Evolutionary conservation across 345 rosid species (phyloP), one percentile per base, ranked within the genome.

Genomic region (Rhizophora mangle): DNA sequence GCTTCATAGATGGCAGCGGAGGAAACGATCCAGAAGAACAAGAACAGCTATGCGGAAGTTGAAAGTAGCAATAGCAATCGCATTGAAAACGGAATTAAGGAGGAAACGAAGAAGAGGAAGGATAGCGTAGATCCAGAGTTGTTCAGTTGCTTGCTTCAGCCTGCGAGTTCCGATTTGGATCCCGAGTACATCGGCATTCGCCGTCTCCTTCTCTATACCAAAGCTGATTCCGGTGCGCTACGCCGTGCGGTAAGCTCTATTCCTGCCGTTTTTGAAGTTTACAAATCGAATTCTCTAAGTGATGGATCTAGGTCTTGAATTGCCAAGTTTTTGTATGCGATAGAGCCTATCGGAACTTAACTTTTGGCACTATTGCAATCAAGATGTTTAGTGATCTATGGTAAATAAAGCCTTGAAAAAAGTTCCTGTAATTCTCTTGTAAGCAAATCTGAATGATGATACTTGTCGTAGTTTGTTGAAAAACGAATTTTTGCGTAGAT

Each of bases 111-210:
- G 60, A 29, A 55, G 24, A 75, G 68, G 24, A 76, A 59, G 75
- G 75, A 67, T 43, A 67, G 60, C 3, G 76, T 78, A 71, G 96
- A 88, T 88, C 92, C 81, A 16, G 96, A 87, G 78, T 71, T 88
- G 63, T 81, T 91, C 70, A 65, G 89, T 69, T 90, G 96, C 78
- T 78, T 88, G 85, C 88, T 95, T 76, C 97, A 95, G 37, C 93
- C 99, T 2, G 61, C 67, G 31, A 76, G 74, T 57, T 13, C 89
- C 61, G 87, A 87, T 64, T 85, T 83, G 71, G 91, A 85, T 86
- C 89, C 88, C 21, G 79, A 75, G 9, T 95, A 89, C 63, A 34
- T 88, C 75, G 97, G 92, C 70, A 73, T 87, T 59, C 97, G 99
- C 51, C 96, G 96, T 19, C 81, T 95, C 65, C 93, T 95, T 70